Percentiles rank a stretch among this genome's conserved stretches.
phyloP scores from a whole-genome alignment of 208 protist genomes.

The Strigomonas galati region DNA sequence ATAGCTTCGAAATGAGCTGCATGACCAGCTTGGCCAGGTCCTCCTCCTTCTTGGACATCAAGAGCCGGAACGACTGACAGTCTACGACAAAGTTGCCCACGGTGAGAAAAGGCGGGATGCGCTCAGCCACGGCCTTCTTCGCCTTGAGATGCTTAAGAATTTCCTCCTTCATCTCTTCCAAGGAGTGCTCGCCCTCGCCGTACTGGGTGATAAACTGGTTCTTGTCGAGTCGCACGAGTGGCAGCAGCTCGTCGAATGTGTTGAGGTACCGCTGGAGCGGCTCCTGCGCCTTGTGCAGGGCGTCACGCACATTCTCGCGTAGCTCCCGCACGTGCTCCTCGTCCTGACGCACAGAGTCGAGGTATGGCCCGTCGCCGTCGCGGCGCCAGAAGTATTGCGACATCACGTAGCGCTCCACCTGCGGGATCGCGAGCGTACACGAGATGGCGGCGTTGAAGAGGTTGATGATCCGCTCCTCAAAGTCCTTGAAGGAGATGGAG shows the following conservation, averaged over 20 bases:
- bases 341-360: slow-evolving; percentile 83
- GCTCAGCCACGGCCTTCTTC: slow-evolving; percentile 85
- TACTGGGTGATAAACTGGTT: slow-evolving; percentile 85
- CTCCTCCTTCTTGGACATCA: slow-evolving; percentile 93
- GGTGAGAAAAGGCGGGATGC: slow-evolving; percentile 87
- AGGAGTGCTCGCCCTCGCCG: slow-evolving; percentile 76
- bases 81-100: slow-evolving; percentile 95
- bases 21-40: slow-evolving; percentile 91
- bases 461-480: slow-evolving; percentile 82
- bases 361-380: slow-evolving; percentile 88
- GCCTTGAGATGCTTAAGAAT: slow-evolving; percentile 85
- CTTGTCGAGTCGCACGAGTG: slow-evolving; percentile 85
- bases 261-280: slow-evolving; percentile 86
- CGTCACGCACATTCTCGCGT: slow-evolving; percentile 59
- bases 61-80: slow-evolving; percentile 90
- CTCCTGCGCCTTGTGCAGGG: slow-evolving; percentile 62
- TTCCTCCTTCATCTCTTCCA: slow-evolving; percentile 92
- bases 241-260: slow-evolving; percentile 90
- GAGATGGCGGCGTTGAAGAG: slow-evolving; percentile 88
- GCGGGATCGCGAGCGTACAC: slow-evolving; percentile 88
- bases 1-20: slow-evolving; percentile 86
- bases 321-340: slow-evolving; percentile 81
- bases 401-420: slow-evolving; percentile 94
- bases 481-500: slow-evolving; percentile 80
- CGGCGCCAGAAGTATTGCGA: slow-evolving; percentile 91